These are phyloP conservation scores for Talaromyces sp. DNA, from an alignment of 2,329 filamentous ascomycete genomes.

Conservation along the genomic window DNA sequence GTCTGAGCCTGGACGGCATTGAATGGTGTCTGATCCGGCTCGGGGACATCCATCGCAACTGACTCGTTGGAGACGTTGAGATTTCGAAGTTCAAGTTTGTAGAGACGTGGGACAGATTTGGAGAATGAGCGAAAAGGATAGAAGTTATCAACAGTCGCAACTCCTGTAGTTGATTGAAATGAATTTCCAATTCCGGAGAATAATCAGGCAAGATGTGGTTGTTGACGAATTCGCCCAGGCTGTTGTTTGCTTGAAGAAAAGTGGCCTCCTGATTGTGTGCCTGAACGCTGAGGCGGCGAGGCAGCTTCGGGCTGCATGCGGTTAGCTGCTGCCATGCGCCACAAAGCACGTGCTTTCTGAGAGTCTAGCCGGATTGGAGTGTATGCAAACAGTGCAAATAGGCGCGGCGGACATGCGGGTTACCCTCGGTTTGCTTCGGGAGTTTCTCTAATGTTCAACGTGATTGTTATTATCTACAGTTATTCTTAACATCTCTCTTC, in stretches of 20 bases:
- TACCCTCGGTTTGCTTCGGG: conserved; percentile 18
- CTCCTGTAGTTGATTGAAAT: not conserved
- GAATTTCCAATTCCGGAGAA: not conserved
- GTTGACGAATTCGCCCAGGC: conserved; percentile 1
- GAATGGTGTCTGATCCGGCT: conserved; percentile 89
- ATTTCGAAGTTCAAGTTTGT: not conserved
- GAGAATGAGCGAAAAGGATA: not conserved
- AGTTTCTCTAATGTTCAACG: not conserved
- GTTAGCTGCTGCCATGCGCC: conserved; percentile 2
- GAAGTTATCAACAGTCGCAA: not conserved
- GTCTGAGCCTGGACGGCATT: conserved; percentile 85
- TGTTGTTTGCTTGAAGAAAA: conserved; percentile 4
- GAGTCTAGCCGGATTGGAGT: not conserved
- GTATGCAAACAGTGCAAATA: conserved; percentile 17
- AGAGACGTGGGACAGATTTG: not conserved
- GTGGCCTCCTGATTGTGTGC: conserved; percentile 8
- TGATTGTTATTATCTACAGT: not conserved
- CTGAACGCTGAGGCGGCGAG: not conserved
- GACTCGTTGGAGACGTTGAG: not conserved
- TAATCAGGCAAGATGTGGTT: not conserved
- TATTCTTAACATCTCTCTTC: not conserved
- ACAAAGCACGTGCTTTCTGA: conserved; percentile 8
- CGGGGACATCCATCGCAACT: conserved; percentile 73
- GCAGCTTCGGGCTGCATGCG: not conserved
- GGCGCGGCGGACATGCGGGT: not conserved